Evolutionary conservation across 1,284 basidiomycete species (phyloP), one percentile per base, ranked within the genome.

Genomic region (Coniophora puteana): DNA sequence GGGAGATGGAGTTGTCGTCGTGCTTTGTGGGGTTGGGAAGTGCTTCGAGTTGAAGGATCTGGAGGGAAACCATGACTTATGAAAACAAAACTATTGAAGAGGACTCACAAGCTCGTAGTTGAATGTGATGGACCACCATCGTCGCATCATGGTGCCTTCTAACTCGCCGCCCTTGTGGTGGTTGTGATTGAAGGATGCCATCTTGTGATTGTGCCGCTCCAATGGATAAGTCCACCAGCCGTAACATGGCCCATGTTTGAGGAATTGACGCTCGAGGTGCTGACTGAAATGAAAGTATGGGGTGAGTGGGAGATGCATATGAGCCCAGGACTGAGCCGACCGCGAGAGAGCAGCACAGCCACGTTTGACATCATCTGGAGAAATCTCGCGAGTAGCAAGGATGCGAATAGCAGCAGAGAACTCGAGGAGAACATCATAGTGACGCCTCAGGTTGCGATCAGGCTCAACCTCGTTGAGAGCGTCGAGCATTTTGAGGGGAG

Each of bases 61-160:
- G n/a, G n/a, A n/a, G n/a, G n/a, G n/a, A n/a, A n/a, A n/a, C n/a
- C n/a, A n/a, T n/a, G n/a, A n/a, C n/a, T n/a, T n/a, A n/a, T n/a
- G n/a, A n/a, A n/a, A n/a, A n/a, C n/a, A n/a, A n/a, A n/a, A n/a
- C n/a, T n/a, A n/a, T n/a, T n/a, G n/a, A n/a, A n/a, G n/a, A n/a
- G n/a, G n/a, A n/a, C 29, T 18, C 32, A 47, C 51, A 22, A 57
- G 47, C 36, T 64, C 60, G 39, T 62, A 57, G 3, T 61, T 21
- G 1, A 53, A 52, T 27, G 59, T 58, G 10, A 42, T 30, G 14
- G 14, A 16, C 29, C 29, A 30, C 63, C 64, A 65, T 30, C 12
- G 11, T 30, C 33, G 21, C 21, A 16, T 35, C 21, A 35, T 16
- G 16, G 33, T 35, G 21, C 8, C 14, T 35, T 35, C 5, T 4